Base-by-base conservation (phyloP, 805 yeast species). In the Ogataea methanolica region DNA sequence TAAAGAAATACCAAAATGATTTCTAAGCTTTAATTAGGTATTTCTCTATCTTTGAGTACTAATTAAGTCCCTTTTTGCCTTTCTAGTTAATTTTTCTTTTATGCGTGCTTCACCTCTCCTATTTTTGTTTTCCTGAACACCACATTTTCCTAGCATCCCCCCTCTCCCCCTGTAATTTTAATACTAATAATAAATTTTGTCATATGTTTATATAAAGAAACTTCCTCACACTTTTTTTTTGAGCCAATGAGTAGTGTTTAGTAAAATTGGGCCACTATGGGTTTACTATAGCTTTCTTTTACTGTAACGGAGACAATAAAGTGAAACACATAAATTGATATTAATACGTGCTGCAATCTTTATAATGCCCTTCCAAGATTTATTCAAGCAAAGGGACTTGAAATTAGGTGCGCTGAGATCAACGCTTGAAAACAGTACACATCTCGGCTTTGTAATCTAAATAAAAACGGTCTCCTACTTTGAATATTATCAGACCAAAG, bases 1-100 rank as follows among this genome's bases (percentile, higher is more conserved):
- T 61, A 46, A 56, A 59, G 48, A 59, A 59, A 48, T 51, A 60
- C 38, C 51, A 55, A 35, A 60, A 61, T 48, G 72, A 66, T 46
- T 68, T 68, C 45, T 67, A 52, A 55, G 35, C 34, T 19, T 16
- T 11, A 19, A 9, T 5, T 16, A 19, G n/a, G 3, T 29, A 6
- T 23, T n/a, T 35, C n/a, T 11, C n/a, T 33, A 11, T 36, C 9
- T 29, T 35, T 35, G 36, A 33, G 36, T 19, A 26, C 8, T 21
- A 11, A 31, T 39, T 29, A 21, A 41, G 17, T 23, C 35, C 31
- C 33, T 23, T 39, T 41, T 36, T 36, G 17, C 8, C 17, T n/a
- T 43, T 23, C 40, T 37, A 26, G 36, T 29, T 16, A 39, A 19
- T 19, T 23, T 39, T 22, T 11, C 6, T 19, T 9, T 33, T 11